Evolutionary conservation across 1,139 yeast genomes (phyloP), one percentile per base, ranked within the genome.

Genomic region (Geotrichum phurueaensis): DNA sequence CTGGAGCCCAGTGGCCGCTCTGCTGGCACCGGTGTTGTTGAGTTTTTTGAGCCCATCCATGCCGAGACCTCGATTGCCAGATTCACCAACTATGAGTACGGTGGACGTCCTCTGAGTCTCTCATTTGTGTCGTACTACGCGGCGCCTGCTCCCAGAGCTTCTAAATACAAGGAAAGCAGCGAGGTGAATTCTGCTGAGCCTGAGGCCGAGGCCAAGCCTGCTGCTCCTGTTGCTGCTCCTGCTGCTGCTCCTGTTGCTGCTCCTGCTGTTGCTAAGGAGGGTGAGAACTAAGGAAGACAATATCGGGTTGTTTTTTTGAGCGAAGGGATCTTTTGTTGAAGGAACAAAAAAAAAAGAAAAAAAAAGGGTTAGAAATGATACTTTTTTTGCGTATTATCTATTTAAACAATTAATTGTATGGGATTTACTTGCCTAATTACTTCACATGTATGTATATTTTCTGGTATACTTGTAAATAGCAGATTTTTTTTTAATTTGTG

Each of bases 1-100:
- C 83, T 76, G 67, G 84, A 83, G 68, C 74, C 79, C 4, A 77
- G 76, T 36, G 96, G 96, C 51, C 82, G 86, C 70, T 84, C 96
- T 29, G 79, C 86, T 6, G 98, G 98, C 49, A 78, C 81, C 66
- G 97, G 96, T 9, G 94, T 91, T 52, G 94, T 92, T 51, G 84
- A 86, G 71, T 89, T 89, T 69, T 88, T 83, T 65, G 78, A 80
- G 62, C 81, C 79, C 51, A 89, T 83, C 48, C 79, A 83, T 62
- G 96, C 98, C 0, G 87, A 84, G 59, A 76, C 79, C 60, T 94
- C 97, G 58, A 84, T 92, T 65, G 78, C 78, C 61, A 88, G 86
- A 74, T 81, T 92, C 72, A 79, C 89, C 71, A 84, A 84, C 61
- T 91, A 92, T 74, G 84, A 82, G 66, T 92, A 92, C 70, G 98